Percentiles rank a stretch among this genome's conserved stretches.
Evolutionary conservation across 2,329 filamentous ascomycete species (phyloP).

Genomic region (Ceratocystis ficicola): DNA sequence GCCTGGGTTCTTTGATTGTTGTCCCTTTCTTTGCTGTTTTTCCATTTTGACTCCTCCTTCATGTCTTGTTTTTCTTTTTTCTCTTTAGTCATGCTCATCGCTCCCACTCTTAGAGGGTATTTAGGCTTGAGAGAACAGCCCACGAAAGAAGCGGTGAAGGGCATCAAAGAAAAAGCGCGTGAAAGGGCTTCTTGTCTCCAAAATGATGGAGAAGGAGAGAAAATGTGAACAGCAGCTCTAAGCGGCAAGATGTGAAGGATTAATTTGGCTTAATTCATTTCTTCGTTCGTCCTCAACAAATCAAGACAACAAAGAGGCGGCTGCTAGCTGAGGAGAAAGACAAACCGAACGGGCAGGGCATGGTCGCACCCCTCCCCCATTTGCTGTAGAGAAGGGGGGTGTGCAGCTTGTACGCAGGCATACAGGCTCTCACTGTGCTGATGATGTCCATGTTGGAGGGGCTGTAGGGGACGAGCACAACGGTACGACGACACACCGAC

Average conservation of each 20-base stretch:
- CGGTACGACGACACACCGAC: too few relatives aligned
- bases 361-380: too few relatives aligned
- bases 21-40: background rate
- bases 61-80: background rate
- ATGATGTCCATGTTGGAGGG: too few relatives aligned
- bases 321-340: background rate
- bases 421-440: too few relatives aligned
- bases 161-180: background rate
- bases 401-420: too few relatives aligned
- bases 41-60: background rate
- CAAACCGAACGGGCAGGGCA: too few relatives aligned
- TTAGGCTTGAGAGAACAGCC: too few relatives aligned
- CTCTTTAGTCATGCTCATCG: too few relatives aligned
- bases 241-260: background rate
- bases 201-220: background rate
- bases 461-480: too few relatives aligned
- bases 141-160: background rate
- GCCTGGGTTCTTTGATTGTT: background rate
- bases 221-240: background rate
- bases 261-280: background rate
- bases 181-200: background rate
- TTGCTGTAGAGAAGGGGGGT: too few relatives aligned
- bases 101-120: too few relatives aligned
- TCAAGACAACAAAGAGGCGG: background rate
- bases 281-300: background rate